phyloP scores from a whole-genome alignment of 208 protist genomes.

The Acanthamoeba triangularis region DNA sequence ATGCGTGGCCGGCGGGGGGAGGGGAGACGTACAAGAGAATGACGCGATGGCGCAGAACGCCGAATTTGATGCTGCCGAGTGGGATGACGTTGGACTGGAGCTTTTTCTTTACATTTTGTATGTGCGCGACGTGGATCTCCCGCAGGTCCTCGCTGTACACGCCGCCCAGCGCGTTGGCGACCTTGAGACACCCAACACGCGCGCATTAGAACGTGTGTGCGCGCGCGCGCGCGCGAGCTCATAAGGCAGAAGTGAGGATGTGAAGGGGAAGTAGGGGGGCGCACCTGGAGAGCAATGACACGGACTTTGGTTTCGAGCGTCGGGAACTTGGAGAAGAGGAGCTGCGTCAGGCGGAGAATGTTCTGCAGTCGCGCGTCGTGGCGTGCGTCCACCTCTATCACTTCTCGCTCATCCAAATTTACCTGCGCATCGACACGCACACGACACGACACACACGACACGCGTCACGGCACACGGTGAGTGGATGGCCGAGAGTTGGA shows the following conservation, averaged over 20 bases:
- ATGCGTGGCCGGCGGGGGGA: not conserved
- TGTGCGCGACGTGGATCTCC: conserved; percentile 19
- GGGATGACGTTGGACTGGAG: conserved; percentile 57
- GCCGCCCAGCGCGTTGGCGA: conserved; percentile 50
- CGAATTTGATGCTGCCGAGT: conserved; percentile 43
- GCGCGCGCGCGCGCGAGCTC: not conserved
- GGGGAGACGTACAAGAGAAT: conserved; percentile 39
- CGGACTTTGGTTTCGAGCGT: conserved; percentile 68
- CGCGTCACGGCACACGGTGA: not conserved
- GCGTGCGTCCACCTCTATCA: conserved; percentile 50
- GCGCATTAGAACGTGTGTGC: too few species aligned
- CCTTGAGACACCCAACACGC: not conserved
- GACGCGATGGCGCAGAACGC: conserved; percentile 41
- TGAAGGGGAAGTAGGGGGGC: not conserved
- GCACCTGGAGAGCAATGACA: conserved; percentile 42
- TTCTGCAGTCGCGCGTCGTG: conserved; percentile 46
- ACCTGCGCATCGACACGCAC: not conserved
- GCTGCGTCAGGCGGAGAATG: conserved; percentile 53
- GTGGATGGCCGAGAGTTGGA: not conserved
- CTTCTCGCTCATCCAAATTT: conserved; percentile 19
- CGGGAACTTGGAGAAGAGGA: conserved; percentile 70
- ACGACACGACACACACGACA: not conserved
- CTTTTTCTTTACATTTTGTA: conserved; percentile 41
- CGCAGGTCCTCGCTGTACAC: conserved; percentile 17
- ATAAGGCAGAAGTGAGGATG: too few species aligned